These are phyloP conservation scores for Amanita thiersii DNA, from an alignment of 768 basidiomycete genomes.

Conservation along the genomic window DNA sequence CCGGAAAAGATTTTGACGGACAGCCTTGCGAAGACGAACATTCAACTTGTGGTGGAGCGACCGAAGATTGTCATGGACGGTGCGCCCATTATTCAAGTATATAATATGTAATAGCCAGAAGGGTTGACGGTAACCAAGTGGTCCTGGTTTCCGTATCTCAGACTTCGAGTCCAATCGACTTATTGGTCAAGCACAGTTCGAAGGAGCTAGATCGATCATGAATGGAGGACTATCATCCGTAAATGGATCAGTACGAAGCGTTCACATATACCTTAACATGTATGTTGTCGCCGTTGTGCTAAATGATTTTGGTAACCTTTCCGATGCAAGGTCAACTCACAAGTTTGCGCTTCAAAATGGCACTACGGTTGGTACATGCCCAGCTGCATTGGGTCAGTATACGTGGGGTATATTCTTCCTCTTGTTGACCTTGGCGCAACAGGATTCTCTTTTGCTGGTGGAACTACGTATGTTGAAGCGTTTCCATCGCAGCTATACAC, in stretches of 20 bases:
- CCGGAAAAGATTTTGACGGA: constrained; percentile 61
- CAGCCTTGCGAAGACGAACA: constrained; percentile 59
- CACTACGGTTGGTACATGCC: constrained; percentile 61
- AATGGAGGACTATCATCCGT: constrained; percentile 36
- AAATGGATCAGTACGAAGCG: constrained; percentile 54
- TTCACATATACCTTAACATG: constrained; percentile 71
- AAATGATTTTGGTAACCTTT: constrained; percentile 3
- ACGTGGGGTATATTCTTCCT: not conserved
- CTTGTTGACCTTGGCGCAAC: constrained; percentile 5
- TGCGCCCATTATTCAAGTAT: constrained; percentile 14
- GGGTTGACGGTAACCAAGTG: constrained; percentile 28
- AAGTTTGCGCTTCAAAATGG: constrained; percentile 61
- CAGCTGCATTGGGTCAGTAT: constrained; percentile 63
- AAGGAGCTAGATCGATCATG: constrained; percentile 63
- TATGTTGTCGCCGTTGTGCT: constrained; percentile 21
- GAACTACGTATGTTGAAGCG: constrained; percentile 53
- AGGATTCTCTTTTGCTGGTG: constrained; percentile 75
- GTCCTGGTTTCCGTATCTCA: constrained; percentile 67
- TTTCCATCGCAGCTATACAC: not conserved
- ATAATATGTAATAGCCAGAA: not conserved
- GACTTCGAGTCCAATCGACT: constrained; percentile 72
- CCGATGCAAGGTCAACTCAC: constrained; percentile 44
- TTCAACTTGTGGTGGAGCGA: constrained; percentile 69
- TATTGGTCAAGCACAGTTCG: constrained; percentile 63
- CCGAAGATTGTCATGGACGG: constrained; percentile 66